Conservation (phyloP, 1,284 basidiomycete genomes). For the Singerocomus rubriflavus region DNA sequence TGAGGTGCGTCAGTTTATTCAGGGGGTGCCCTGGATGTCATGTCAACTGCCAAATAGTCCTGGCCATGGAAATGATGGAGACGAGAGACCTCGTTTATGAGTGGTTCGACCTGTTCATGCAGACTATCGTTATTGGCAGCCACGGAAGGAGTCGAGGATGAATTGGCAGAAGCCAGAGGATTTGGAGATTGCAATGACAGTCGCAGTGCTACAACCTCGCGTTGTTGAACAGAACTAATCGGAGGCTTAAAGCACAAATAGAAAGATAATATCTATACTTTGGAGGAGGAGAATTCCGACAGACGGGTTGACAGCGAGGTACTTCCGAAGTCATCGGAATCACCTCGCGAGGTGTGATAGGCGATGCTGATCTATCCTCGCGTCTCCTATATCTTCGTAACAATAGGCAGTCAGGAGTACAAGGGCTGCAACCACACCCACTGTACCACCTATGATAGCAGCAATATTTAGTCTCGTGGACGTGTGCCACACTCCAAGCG, state of each 20-base stretch:
- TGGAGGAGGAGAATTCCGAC: background rate
- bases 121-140: too few species aligned
- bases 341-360: too few species aligned
- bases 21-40: too few species aligned
- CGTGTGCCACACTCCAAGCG: background rate
- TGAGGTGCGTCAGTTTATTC: too few species aligned
- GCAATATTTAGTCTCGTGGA: background rate
- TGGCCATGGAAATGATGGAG: constrained; percentile 6
- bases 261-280: background rate
- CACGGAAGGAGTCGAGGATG: background rate
- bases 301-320: background rate
- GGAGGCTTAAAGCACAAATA: background rate
- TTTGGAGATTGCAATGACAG: too few species aligned
- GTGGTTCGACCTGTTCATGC: constrained; percentile 10
- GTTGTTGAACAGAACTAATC: too few species aligned
- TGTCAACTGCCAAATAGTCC: too few species aligned
- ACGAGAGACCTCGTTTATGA: constrained; percentile 15
- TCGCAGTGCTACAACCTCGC: too few species aligned
- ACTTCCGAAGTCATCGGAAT: too few species aligned
- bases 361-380: too few species aligned
- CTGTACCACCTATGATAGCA: constrained; percentile 9
- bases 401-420: background rate
- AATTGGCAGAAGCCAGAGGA: too few species aligned
- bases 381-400: background rate
- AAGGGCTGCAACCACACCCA: constrained; percentile 1